Evolutionary conservation across 257 asterid genomes (phyloP), one percentile per base, ranked within the genome.

Genomic region (Leonotis leonurus): DNA sequence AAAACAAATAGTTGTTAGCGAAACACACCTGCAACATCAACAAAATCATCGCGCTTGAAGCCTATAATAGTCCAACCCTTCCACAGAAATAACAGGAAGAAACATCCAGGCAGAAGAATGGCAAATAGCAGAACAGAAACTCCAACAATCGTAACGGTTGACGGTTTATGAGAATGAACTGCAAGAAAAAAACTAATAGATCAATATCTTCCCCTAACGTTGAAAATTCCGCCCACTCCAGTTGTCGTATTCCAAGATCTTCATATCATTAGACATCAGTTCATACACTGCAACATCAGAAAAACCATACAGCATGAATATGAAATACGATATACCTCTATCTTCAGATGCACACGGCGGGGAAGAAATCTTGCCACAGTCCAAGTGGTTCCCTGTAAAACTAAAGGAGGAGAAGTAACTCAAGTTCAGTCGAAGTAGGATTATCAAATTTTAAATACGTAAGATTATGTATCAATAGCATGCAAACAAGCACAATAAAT

Each of bases 21-120:
- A 51, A 63, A 74, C 72, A 52, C 57, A 90, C 96, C 97, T 83
- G 88, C 72, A 67, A 87, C 95, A 70, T 90, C 97, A 20, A 90
- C 95, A 52, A 75, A 90, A 71, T 83, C 81, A 74, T 90, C 96
- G 13, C 70, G 80, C 60, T 18, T 72, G 77, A 70, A 74, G 70
- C 78, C 74, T 75, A 72, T 82, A 59, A 36, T n/a, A n/a, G n/a
- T 37, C 65, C 74, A 66, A 6, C 80, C 73, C 66, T 66, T 80
- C 93, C 95, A 80, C 64, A 81, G 8, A 67, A 77, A 77, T 16
- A 85, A 36, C 60, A 82, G 49, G 58, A 84, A 68, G 64, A 76
- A 58, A 26, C 83, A 70, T 50, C 84, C 85, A 52, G 88, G 82
- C 49, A 90, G 62, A 64, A 90, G 73, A 60, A 82, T 58, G 29